These are phyloP conservation scores for Phaeosphaeriaceae sp. DNA, from an alignment of 2,329 filamentous ascomycete species.

Conservation along the genomic window DNA sequence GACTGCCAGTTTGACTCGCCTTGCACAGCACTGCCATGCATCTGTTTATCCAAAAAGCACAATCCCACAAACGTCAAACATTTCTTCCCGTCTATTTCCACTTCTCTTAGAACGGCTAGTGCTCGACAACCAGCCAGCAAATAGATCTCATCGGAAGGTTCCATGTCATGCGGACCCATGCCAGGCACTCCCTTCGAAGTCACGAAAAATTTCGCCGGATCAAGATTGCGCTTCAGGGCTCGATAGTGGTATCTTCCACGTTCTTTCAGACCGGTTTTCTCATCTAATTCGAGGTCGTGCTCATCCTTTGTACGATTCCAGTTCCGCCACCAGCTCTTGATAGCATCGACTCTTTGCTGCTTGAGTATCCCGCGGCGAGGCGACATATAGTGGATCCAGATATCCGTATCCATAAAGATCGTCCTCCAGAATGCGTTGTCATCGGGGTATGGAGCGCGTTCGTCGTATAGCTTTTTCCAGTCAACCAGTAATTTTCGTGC, in stretches of 20 bases:
- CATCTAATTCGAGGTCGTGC: neutral
- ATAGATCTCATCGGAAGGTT: neutral
- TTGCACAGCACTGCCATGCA: neutral
- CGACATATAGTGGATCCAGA: neutral
- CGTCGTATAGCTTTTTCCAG: neutral
- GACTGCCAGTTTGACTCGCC: neutral
- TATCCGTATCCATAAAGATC: constrained; percentile 1
- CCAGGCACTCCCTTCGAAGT: constrained; percentile 3
- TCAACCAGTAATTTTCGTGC: neutral
- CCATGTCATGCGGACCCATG: constrained; percentile 1
- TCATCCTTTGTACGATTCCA: constrained; percentile 2
- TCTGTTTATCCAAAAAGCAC: neutral
- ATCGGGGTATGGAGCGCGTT: neutral
- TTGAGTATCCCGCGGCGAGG: neutral
- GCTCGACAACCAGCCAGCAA: neutral
- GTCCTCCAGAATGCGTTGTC: constrained; percentile 3
- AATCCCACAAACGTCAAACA: neutral
- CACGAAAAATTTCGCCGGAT: neutral
- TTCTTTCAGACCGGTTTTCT: neutral
- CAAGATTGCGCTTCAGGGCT: neutral
- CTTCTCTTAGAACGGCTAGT: neutral
- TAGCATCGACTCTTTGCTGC: neutral
- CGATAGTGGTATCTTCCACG: constrained; percentile 2
- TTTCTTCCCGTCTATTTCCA: neutral
- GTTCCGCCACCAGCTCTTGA: neutral